A percentile compares a stretch with the other conserved stretches of the same genome.
Evolutionary conservation across 257 asterid genomes (phyloP).

Genomic region (Henckelia pumila): DNA sequence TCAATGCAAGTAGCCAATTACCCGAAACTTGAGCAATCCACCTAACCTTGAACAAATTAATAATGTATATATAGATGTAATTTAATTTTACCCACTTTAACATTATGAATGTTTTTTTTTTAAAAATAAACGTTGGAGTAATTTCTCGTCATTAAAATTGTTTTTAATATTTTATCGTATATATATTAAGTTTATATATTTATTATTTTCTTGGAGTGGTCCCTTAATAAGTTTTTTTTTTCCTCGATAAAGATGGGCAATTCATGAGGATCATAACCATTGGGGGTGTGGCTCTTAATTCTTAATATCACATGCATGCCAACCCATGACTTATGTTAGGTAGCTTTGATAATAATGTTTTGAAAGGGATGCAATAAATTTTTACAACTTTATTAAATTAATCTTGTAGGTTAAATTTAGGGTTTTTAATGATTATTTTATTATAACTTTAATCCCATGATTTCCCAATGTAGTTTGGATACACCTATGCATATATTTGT

Average conservation of each 20-base stretch:
- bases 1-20: too few species aligned
- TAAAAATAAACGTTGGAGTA: not conserved
- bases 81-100: not conserved
- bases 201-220: not conserved
- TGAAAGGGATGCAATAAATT: conserved; percentile 23
- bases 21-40: too few species aligned
- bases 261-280: conserved; percentile 1
- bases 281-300: conserved; percentile 6
- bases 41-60: too few species aligned
- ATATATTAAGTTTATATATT: too few species aligned
- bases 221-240: not conserved
- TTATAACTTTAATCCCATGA: not conserved
- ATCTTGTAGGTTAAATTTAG: not conserved
- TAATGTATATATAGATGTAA: not conserved
- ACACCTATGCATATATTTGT: too few species aligned
- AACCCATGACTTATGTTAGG: conserved; percentile 12
- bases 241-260: not conserved
- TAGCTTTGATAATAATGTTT: conserved; percentile 19
- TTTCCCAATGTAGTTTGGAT: too few species aligned
- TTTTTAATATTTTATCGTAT: too few species aligned
- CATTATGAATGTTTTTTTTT: too few species aligned
- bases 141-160: too few species aligned
- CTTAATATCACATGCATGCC: conserved; percentile 17
- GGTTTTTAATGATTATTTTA: not conserved
- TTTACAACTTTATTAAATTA: conserved; percentile 10